These are phyloP conservation scores for Pseudogymnoascus sp. DNA, from an alignment of 2,329 filamentous ascomycete genomes.

Conservation along the genomic window DNA sequence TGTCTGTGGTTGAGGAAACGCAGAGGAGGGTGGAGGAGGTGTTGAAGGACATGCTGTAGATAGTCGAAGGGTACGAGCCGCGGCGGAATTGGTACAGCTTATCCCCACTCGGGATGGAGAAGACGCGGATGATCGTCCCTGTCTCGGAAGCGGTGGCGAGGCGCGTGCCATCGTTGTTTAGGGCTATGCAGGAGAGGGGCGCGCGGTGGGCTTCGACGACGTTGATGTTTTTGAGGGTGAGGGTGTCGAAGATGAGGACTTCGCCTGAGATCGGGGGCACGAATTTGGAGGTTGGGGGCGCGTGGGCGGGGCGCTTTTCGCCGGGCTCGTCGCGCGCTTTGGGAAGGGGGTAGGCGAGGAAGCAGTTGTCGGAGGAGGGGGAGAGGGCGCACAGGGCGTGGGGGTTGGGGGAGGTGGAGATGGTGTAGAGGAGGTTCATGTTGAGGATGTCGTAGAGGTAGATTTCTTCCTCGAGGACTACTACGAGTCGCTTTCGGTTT, in stretches of 20 bases:
- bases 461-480: constrained; percentile 90
- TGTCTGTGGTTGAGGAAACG: constrained; percentile 93
- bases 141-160: constrained; percentile 95
- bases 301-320: constrained; percentile 61
- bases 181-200: constrained; percentile 77
- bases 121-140: constrained; percentile 93
- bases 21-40: constrained; percentile 85
- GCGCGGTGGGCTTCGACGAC: constrained; percentile 93
- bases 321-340: constrained; percentile 54
- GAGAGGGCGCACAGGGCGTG: constrained; percentile 86
- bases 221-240: constrained; percentile 85
- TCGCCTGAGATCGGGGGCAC: constrained; percentile 81
- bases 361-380: constrained; percentile 91
- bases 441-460: constrained; percentile 99
- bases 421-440: constrained; percentile 89
- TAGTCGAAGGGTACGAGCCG: constrained; percentile 89
- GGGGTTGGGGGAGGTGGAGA: constrained; percentile 89
- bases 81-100: constrained; percentile 95
- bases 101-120: constrained; percentile 80
- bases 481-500: constrained; percentile 87
- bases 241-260: constrained; percentile 84
- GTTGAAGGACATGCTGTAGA: constrained; percentile 99
- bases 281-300: constrained; percentile 70
- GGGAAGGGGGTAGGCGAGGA: constrained; percentile 85
- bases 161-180: constrained; percentile 87